Evolutionary conservation across 2,329 filamentous ascomycete species (phyloP).

Genomic region (Scedosporium minutisporum): DNA sequence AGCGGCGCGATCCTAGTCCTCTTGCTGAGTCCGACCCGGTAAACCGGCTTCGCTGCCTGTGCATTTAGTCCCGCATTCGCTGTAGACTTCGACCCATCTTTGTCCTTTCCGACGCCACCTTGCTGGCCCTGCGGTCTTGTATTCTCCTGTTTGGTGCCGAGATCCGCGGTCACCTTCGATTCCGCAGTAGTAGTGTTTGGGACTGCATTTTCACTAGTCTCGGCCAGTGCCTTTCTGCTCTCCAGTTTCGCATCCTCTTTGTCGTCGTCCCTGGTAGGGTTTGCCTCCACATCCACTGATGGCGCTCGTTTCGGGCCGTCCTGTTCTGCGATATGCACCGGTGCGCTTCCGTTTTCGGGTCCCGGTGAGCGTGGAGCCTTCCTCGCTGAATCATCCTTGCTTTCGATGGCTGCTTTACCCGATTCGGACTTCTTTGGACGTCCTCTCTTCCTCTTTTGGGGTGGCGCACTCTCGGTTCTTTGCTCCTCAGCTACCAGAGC

Average conservation of each 20-base stretch:
- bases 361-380: not conserved
- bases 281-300: constrained; percentile 12
- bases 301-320: not conserved
- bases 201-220: not conserved
- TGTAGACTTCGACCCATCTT: constrained; percentile 6
- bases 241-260: not conserved
- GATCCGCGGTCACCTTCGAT: constrained; percentile 4
- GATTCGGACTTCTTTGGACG: not conserved
- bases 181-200: not conserved
- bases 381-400: not conserved
- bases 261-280: not conserved
- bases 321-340: constrained; percentile 5
- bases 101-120: constrained; percentile 1
- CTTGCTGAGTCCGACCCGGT: constrained; percentile 43
- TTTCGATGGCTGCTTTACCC: not conserved
- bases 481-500: not conserved
- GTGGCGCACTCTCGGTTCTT: not conserved
- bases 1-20: constrained; percentile 39
- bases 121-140: constrained; percentile 9
- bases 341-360: not conserved
- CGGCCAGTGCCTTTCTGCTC: not conserved
- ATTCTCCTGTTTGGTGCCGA: constrained; percentile 10
- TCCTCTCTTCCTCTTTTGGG: not conserved
- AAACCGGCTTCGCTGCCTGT: constrained; percentile 27
- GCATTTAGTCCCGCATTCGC: not conserved